Conservation (phyloP, 2,329 filamentous ascomycete genomes). For the Metarhizium brunneum region DNA sequence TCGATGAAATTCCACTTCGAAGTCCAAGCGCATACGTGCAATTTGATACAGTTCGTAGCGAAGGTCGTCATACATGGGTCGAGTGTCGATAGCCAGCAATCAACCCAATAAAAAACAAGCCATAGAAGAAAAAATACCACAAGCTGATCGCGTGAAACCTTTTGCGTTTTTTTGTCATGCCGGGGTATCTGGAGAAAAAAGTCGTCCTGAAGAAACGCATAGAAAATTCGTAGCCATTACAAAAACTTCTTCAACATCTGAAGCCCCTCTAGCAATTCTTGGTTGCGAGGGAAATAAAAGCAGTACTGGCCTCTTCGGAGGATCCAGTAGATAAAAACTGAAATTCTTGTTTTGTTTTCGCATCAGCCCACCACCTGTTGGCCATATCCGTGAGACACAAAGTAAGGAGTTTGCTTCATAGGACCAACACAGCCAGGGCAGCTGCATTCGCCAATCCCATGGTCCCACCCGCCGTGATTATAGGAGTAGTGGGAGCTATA, state of each 20-base stretch:
- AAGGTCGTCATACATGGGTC: neutral
- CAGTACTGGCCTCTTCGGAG: neutral
- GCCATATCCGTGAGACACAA: slow-evolving; percentile 37
- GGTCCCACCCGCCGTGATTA: slow-evolving; percentile 40
- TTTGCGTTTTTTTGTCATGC: slow-evolving; percentile 25
- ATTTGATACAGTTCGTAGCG: neutral
- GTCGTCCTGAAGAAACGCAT: slow-evolving; percentile 22
- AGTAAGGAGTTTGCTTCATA: slow-evolving; percentile 39
- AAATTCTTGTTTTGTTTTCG: slow-evolving; percentile 9
- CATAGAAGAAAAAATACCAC: slow-evolving; percentile 12
- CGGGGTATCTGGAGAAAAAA: slow-evolving; percentile 28
- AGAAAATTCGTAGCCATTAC: slow-evolving; percentile 25
- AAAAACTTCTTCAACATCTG: slow-evolving; percentile 8
- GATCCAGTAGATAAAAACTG: neutral
- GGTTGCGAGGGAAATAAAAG: neutral
- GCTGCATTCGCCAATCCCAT: slow-evolving; percentile 38
- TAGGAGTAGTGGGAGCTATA: slow-evolving; percentile 38
- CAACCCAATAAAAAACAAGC: neutral
- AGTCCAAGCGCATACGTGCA: neutral
- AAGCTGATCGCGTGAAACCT: slow-evolving; percentile 13
- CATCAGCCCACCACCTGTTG: slow-evolving; percentile 45
- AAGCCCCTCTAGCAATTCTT: slow-evolving; percentile 6
- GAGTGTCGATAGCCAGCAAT: neutral
- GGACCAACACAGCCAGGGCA: slow-evolving; percentile 37
- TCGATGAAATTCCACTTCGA: neutral